These are phyloP conservation scores for Pulveroboletus ravenelii DNA, from an alignment of 768 basidiomycete genomes.

Conservation along the genomic window DNA sequence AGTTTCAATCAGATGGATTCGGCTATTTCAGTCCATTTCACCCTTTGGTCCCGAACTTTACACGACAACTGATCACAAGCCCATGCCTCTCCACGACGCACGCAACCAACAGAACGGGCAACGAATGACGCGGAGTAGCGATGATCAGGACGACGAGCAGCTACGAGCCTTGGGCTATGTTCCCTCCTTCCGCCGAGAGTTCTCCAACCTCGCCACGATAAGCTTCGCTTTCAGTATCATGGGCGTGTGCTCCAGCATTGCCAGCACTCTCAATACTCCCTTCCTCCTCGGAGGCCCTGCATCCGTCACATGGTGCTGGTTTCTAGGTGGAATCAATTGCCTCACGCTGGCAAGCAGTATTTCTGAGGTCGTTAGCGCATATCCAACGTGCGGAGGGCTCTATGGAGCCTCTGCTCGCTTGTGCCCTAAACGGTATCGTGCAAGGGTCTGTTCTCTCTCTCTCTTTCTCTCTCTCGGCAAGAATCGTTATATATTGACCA, in stretches of 20 bases:
- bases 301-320: constrained; percentile 36
- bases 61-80: too few relatives aligned
- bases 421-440: constrained; percentile 58
- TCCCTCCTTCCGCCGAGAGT: constrained; percentile 40
- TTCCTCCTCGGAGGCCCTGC: constrained; percentile 35
- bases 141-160: constrained; percentile 16
- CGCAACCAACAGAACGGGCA: not conserved
- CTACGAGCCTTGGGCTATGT: constrained; percentile 28
- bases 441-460: constrained; percentile 40
- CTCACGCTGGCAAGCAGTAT: constrained; percentile 29
- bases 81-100: constrained; percentile 1
- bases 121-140: not conserved
- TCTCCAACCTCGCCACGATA: constrained; percentile 37
- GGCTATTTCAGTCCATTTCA: too few relatives aligned
- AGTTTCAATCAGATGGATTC: too few relatives aligned
- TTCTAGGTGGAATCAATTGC: constrained; percentile 27
- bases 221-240: constrained; percentile 33
- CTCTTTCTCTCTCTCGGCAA: not conserved
- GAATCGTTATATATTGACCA: not conserved
- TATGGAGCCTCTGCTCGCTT: constrained; percentile 81
- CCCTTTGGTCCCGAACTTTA: too few relatives aligned
- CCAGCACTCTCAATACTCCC: constrained; percentile 36
- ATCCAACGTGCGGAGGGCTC: constrained; percentile 28
- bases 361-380: constrained; percentile 30
- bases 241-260: constrained; percentile 37